These are phyloP conservation scores for Malassezia brasiliensis DNA, from an alignment of 1,284 basidiomycete species.

Conservation along the genomic window DNA sequence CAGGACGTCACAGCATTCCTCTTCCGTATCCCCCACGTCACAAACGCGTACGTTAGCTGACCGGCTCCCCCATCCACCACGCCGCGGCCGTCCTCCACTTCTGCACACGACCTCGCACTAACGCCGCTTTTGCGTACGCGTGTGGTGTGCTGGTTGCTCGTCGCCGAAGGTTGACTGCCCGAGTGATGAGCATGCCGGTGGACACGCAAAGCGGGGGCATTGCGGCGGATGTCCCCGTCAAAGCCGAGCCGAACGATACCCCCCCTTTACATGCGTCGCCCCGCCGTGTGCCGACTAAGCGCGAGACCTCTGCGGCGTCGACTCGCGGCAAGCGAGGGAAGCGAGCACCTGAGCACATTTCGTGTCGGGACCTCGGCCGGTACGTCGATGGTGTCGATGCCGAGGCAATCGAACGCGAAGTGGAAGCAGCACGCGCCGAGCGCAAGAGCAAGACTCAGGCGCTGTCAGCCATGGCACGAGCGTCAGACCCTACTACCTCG, in stretches of 20 bases:
- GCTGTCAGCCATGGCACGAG: constrained; percentile 3
- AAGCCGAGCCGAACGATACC: not conserved
- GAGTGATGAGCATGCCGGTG: constrained; percentile 1
- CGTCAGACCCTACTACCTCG: not conserved
- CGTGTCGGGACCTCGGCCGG: constrained; percentile 8
- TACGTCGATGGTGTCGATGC: constrained; percentile 6
- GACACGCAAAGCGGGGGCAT: not conserved
- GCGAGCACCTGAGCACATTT: constrained; percentile 1
- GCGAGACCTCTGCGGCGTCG: not conserved
- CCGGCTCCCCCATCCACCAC: too few relatives aligned
- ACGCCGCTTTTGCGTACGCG: too few relatives aligned
- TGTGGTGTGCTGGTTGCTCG: too few relatives aligned
- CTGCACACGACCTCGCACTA: too few relatives aligned
- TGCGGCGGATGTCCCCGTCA: not conserved
- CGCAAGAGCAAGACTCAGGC: constrained; percentile 15
- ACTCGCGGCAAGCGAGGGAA: not conserved
- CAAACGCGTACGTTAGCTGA: too few relatives aligned
- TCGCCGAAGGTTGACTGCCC: not conserved
- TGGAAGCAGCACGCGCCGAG: not conserved
- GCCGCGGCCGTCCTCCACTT: too few relatives aligned
- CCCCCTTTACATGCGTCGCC: not conserved
- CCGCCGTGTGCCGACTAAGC: not conserved
- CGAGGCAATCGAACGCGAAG: not conserved
- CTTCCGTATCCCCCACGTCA: too few relatives aligned
- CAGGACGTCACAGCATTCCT: too few relatives aligned